Conservation (phyloP, 2,329 filamentous ascomycete genomes). For the Berkeleyomyces basicola region DNA sequence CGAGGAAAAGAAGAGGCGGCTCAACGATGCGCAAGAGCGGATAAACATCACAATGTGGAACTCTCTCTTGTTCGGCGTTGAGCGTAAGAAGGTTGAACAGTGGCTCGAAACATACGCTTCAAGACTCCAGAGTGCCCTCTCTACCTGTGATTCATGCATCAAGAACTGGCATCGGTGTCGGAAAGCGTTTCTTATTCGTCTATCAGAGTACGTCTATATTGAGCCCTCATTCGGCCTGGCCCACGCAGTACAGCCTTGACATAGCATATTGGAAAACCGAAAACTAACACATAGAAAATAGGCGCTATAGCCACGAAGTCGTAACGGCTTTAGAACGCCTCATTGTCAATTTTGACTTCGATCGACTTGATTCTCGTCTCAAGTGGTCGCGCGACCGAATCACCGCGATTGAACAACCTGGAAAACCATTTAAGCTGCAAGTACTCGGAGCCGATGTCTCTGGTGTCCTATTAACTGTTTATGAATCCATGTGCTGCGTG, state of each 20-base stretch:
- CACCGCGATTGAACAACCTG: constrained; percentile 1
- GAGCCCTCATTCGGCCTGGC: no score
- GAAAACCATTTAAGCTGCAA: constrained; percentile 26
- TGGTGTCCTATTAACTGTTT: constrained; percentile 60
- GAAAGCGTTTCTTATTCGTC: constrained; percentile 41
- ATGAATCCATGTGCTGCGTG: constrained; percentile 75
- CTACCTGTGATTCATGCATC: constrained; percentile 52
- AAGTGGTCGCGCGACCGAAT: constrained; percentile 27
- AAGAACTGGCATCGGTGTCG: constrained; percentile 58
- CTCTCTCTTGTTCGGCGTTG: constrained; percentile 52
- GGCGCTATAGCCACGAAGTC: constrained; percentile 32
- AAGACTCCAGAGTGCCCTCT: constrained; percentile 41
- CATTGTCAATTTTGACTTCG: constrained; percentile 43
- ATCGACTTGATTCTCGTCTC: constrained; percentile 43
- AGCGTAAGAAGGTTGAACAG: constrained; percentile 39
- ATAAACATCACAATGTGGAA: constrained; percentile 49
- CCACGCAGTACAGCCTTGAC: no score
- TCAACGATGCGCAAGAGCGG: constrained; percentile 38
- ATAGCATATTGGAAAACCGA: background rate
- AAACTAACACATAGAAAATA: constrained; percentile 14
- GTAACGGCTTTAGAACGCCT: constrained; percentile 36
- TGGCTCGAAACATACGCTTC: constrained; percentile 43
- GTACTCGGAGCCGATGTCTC: constrained; percentile 32
- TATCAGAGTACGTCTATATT: constrained; percentile 37
- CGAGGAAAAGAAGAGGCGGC: constrained; percentile 34